phyloP scores from a whole-genome alignment of 805 yeast species.

The Myxozyma vanderwaltii region DNA sequence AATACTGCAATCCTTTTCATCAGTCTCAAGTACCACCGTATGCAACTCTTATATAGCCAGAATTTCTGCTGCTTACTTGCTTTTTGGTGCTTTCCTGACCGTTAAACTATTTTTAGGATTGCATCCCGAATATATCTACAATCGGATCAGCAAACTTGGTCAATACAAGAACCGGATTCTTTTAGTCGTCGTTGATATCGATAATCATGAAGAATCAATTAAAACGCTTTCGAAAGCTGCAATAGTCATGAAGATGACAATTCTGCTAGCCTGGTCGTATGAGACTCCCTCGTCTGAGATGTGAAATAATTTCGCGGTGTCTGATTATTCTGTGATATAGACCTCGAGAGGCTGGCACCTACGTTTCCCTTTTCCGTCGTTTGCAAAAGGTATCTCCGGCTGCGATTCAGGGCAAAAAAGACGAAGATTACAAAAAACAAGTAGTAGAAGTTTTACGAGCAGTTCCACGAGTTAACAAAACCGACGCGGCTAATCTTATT shows the following conservation, averaged over 20 bases:
- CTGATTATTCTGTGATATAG: not conserved
- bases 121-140: constrained; percentile 48
- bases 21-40: constrained; percentile 37
- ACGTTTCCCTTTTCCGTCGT: constrained; percentile 41
- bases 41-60: no score
- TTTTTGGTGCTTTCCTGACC: no score
- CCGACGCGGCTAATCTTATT: constrained; percentile 43
- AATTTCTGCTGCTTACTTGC: no score
- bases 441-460: constrained; percentile 42
- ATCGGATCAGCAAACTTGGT: constrained; percentile 43
- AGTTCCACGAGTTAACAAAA: constrained; percentile 45
- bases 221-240: constrained; percentile 43
- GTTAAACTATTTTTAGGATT: constrained; percentile 37
- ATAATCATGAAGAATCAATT: constrained; percentile 43
- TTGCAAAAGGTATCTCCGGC: constrained; percentile 41
- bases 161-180: constrained; percentile 41
- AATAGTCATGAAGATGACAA: constrained; percentile 40
- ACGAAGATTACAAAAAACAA: constrained; percentile 41
- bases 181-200: constrained; percentile 46
- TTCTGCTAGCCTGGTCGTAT: constrained; percentile 44
- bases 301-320: not conserved
- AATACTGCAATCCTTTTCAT: constrained; percentile 44
- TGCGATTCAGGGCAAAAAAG: constrained; percentile 40
- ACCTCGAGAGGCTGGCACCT: constrained; percentile 45
- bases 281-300: constrained; percentile 14